phyloP scores from a whole-genome alignment of 768 basidiomycete species.

The Lactarius tabidus region DNA sequence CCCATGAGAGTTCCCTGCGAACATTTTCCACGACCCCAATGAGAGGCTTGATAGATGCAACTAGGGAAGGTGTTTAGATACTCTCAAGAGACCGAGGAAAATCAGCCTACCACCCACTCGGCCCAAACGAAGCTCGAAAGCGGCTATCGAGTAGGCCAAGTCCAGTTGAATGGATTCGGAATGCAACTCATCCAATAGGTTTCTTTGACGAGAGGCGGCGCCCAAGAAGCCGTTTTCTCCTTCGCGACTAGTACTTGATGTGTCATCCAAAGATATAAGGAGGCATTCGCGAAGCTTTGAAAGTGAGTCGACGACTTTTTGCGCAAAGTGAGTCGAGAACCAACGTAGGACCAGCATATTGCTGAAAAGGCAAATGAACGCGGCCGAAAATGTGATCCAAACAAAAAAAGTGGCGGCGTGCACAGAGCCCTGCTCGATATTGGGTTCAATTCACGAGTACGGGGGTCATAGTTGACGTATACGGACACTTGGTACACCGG shows the following conservation, averaged over 20 bases:
- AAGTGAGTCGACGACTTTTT: constrained; percentile 37
- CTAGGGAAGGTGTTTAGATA: constrained; percentile 28
- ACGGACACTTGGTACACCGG: constrained; percentile 35
- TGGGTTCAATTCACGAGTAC: not conserved
- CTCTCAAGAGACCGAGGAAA: not conserved
- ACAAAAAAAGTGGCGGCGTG: constrained; percentile 35
- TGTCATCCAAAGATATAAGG: constrained; percentile 30
- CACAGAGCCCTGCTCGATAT: constrained; percentile 27
- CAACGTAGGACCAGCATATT: constrained; percentile 40
- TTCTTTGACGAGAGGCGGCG: constrained; percentile 27
- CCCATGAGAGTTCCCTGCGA: constrained; percentile 44
- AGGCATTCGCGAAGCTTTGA: constrained; percentile 36
- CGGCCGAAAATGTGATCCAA: constrained; percentile 41
- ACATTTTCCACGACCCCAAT: constrained; percentile 43
- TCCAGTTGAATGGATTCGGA: constrained; percentile 39
- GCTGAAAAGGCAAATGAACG: constrained; percentile 36
- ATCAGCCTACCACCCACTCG: constrained; percentile 38
- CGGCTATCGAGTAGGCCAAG: constrained; percentile 41
- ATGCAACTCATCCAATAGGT: constrained; percentile 30
- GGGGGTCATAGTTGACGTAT: not conserved
- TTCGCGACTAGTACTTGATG: constrained; percentile 26
- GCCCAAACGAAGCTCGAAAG: constrained; percentile 44
- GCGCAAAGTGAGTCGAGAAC: constrained; percentile 43
- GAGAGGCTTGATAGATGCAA: constrained; percentile 42
- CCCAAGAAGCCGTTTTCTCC: constrained; percentile 20